phyloP scores from a whole-genome alignment of 2,329 filamentous ascomycete genomes.

The Pyricularia sp. region DNA sequence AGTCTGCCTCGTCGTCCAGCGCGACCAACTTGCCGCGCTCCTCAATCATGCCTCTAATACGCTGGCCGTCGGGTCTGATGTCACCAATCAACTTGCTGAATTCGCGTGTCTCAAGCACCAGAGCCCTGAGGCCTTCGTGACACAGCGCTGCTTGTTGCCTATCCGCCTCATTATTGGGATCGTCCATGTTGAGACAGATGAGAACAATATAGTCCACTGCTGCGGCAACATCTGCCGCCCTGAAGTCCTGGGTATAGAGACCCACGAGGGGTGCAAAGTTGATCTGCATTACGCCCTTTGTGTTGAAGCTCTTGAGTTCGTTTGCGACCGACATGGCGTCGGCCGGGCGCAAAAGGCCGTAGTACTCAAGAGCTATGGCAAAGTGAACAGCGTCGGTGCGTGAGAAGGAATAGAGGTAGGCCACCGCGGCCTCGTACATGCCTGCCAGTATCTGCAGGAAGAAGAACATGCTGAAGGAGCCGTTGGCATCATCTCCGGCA shows the following conservation, averaged over 20 bases:
- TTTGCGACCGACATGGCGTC: slow-evolving; percentile 68
- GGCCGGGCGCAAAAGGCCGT: slow-evolving; percentile 79
- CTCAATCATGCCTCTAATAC: slow-evolving; percentile 81
- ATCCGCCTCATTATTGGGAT: slow-evolving; percentile 43
- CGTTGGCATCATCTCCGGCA: slow-evolving; percentile 53
- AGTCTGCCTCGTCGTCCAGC: slow-evolving; percentile 69
- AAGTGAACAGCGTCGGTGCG: slow-evolving; percentile 95
- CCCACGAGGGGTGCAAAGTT: slow-evolving; percentile 92
- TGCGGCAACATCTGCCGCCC: slow-evolving; percentile 77
- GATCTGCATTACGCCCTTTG: slow-evolving; percentile 66
- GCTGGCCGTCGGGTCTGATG: slow-evolving; percentile 74
- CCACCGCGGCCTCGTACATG: slow-evolving; percentile 88
- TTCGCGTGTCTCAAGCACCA: slow-evolving; percentile 93
- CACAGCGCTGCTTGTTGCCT: slow-evolving; percentile 73
- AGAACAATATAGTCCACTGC: slow-evolving; percentile 89
- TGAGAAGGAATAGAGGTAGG: slow-evolving; percentile 84
- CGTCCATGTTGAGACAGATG: slow-evolving; percentile 83
- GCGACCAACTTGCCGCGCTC: slow-evolving; percentile 74
- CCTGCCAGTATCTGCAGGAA: slow-evolving; percentile 84
- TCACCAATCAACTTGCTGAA: slow-evolving; percentile 92
- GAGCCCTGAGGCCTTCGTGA: slow-evolving; percentile 85
- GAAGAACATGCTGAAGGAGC: slow-evolving; percentile 84
- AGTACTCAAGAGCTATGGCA: slow-evolving; percentile 79
- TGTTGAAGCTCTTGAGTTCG: slow-evolving; percentile 59
- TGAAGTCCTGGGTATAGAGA: slow-evolving; percentile 93